These are phyloP conservation scores for Leishmania tropica DNA, from an alignment of 208 protist species.

Conservation along the genomic window DNA sequence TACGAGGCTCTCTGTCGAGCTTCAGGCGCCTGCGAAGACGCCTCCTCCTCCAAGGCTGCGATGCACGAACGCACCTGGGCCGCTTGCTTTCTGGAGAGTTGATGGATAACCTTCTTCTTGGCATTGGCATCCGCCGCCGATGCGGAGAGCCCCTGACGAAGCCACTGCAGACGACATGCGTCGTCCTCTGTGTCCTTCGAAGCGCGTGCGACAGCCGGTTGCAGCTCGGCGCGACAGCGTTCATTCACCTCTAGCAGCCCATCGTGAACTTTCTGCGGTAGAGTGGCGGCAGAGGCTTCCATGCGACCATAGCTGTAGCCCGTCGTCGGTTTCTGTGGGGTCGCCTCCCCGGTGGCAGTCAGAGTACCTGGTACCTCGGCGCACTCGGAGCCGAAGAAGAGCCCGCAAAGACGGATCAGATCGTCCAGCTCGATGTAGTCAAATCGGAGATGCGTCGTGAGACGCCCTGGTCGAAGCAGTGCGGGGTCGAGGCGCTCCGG, in stretches of 20 bases:
- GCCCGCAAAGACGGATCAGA: constrained; percentile 14
- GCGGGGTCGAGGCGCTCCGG: constrained; percentile 29
- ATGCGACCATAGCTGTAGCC: not conserved
- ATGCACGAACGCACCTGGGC: constrained; percentile 19
- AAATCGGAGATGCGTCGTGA: constrained; percentile 28
- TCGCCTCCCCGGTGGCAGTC: not conserved
- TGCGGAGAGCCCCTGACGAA: not conserved
- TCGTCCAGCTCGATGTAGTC: constrained; percentile 31
- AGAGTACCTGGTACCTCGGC: not conserved
- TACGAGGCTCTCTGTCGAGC: not conserved
- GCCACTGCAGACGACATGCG: not conserved
- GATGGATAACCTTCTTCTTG: constrained; percentile 6
- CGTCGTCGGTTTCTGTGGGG: not conserved
- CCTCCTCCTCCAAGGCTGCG: constrained; percentile 15
- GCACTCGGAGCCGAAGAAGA: constrained; percentile 21
- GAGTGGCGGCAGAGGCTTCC: not conserved
- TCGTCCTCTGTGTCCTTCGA: not conserved
- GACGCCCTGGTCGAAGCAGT: constrained; percentile 29
- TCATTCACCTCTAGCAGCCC: no score
- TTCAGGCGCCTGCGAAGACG: no score
- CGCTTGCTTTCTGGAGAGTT: constrained; percentile 20
- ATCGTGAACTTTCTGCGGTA: not conserved
- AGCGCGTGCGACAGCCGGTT: not conserved
- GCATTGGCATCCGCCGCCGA: not conserved
- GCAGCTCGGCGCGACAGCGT: not conserved